These are phyloP conservation scores for Poterioochromonas sp. DNA, from an alignment of 352 stramenopile genomes.

Conservation along the genomic window DNA sequence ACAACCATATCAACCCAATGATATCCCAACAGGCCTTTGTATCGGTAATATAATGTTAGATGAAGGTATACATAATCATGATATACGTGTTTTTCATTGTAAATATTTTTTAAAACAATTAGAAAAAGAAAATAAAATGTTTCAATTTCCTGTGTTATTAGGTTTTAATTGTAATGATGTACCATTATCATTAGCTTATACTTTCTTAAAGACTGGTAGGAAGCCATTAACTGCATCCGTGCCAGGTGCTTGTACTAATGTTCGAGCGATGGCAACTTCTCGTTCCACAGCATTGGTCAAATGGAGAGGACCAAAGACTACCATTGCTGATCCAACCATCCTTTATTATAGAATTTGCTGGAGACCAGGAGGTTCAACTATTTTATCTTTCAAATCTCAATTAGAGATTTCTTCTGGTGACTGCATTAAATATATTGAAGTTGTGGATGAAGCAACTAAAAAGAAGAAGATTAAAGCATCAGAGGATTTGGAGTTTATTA, in stretches of 20 bases:
- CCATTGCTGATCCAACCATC: slow-evolving; percentile 35
- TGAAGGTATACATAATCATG: slow-evolving; percentile 48
- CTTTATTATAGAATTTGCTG: slow-evolving; percentile 35
- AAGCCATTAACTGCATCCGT: background rate
- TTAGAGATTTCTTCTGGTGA: slow-evolving; percentile 6
- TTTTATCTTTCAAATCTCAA: slow-evolving; percentile 31
- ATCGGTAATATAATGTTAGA: slow-evolving; percentile 39
- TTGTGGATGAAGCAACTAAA: background rate
- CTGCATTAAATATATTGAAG: slow-evolving; percentile 35
- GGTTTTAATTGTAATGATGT: slow-evolving; percentile 17
- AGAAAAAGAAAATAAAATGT: slow-evolving; percentile 6
- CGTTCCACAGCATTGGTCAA: background rate
- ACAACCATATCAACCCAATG: slow-evolving; percentile 60
- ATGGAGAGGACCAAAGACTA: slow-evolving; percentile 40
- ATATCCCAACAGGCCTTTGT: slow-evolving; percentile 56
- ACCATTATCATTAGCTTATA: slow-evolving; percentile 15
- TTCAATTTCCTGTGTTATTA: slow-evolving; percentile 26
- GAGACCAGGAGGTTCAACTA: slow-evolving; percentile 33
- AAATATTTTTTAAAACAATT: slow-evolving; percentile 18
- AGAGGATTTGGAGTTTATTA: slow-evolving; percentile 10
- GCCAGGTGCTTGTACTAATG: background rate
- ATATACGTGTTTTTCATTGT: slow-evolving; percentile 50
- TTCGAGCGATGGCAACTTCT: background rate
- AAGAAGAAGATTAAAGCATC: background rate
- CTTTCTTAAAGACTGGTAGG: background rate